Evolutionary conservation across 352 stramenopile genomes (phyloP), one percentile per base, ranked within the genome.

Genomic region (Aphanomyces invadans): DNA sequence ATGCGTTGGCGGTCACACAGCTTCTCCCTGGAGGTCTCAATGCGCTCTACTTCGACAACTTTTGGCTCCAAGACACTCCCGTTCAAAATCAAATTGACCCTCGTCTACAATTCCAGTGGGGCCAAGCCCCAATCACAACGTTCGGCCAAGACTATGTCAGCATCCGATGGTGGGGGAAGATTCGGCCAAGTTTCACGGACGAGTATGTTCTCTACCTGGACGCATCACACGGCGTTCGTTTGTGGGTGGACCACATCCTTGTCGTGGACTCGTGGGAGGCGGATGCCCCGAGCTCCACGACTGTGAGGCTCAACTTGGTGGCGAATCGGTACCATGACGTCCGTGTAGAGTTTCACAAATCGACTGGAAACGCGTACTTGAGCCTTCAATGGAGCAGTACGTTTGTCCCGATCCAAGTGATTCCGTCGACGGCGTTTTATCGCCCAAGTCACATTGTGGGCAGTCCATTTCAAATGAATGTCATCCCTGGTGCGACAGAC

Each of bases 61-160:
- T 92, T 70, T 99, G 95, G 94, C 73, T 98, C 17, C 81, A 97
- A 64, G 95, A 96, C 46, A 76, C 80, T 4, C 90, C 95, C 9
- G 86, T 89, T n/a, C 78, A 98, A 25, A 73, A 84, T 17, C 73
- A 87, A 44, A 76, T 98, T 2, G 95, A 98, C 64, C 53, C 83
- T 12, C 76, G 76, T 29, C 73, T 98, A 28, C 70, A 86, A 17
- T 97, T 97, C 61, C 75, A 95, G 71, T 97, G 88, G 87, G 94
- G 93, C 11, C 86, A 84, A n/a, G 78, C 80, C 19, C 65, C 88
- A 28, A 92, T 99, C 56, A 98, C 95, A 2, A 78, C 85, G 29
- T 98, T 95, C 65, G 91, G 90, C 4, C 77, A 90, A 23, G 95
- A 99, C 65, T 98, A 98, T 69, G 90, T 98, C 15, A 98, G 91